Conservation (phyloP, 2,329 filamentous ascomycete genomes). For the Penicillium crustosum region DNA sequence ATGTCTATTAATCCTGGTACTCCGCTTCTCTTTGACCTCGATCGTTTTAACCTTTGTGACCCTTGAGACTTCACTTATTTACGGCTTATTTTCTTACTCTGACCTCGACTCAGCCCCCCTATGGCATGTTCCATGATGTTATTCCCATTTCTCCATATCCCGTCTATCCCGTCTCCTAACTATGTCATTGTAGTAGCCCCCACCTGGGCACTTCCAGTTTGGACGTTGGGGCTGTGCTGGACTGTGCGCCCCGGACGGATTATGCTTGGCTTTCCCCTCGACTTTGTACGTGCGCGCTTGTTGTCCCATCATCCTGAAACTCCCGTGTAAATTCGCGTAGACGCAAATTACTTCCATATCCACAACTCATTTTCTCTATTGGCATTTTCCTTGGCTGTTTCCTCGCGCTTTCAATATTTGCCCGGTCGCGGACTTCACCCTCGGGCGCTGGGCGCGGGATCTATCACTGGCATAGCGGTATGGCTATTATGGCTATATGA, state of each 20-base stretch:
- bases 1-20: neutral
- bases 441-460: neutral
- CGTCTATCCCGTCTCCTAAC: neutral
- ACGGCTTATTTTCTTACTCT: neutral
- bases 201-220: neutral
- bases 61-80: neutral
- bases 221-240: constrained; percentile 9
- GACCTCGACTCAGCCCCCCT: constrained; percentile 1
- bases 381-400: neutral
- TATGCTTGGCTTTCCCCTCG: constrained; percentile 3
- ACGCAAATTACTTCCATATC: neutral
- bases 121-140: neutral
- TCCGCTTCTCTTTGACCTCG: constrained; percentile 1
- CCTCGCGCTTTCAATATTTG: neutral
- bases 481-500: neutral
- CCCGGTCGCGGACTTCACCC: neutral
- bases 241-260: constrained; percentile 9
- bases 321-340: neutral
- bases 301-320: neutral
- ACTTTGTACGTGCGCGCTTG: constrained; percentile 1
- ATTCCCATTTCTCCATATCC: neutral
- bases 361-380: neutral
- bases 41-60: neutral
- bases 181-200: neutral
- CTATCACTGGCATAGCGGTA: neutral